These are phyloP conservation scores for Trichoderma gracile DNA, from an alignment of 2,329 filamentous ascomycete genomes.

Conservation along the genomic window DNA sequence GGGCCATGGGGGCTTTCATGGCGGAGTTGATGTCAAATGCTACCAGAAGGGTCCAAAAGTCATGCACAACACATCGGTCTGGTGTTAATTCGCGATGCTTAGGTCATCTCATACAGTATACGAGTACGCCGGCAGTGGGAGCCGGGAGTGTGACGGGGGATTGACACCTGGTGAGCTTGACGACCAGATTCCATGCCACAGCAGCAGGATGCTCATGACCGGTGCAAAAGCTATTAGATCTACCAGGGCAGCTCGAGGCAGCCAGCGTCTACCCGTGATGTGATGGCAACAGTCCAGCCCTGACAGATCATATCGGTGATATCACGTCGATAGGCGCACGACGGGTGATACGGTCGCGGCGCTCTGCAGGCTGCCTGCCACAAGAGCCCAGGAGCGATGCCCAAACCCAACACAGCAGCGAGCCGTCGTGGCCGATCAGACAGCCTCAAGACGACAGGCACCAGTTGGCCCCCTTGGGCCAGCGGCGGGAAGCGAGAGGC, in stretches of 20 bases:
- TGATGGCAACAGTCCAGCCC: conserved; percentile 1
- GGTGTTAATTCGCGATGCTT: not conserved
- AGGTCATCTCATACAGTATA: not conserved
- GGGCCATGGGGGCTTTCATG: not conserved
- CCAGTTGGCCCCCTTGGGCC: not conserved
- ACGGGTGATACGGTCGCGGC: conserved; percentile 13
- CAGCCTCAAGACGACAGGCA: conserved; percentile 2
- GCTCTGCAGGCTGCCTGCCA: conserved; percentile 17
- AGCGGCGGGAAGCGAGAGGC: not conserved
- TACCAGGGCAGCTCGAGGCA: no score
- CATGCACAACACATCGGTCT: not conserved
- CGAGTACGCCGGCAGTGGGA: not conserved
- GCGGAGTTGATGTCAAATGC: not conserved
- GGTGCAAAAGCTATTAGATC: no score
- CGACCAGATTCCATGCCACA: not conserved
- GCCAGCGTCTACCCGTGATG: not conserved
- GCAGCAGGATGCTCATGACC: not conserved
- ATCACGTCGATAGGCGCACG: not conserved
- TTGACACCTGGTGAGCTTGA: not conserved
- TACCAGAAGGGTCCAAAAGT: not conserved
- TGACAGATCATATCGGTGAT: conserved; percentile 2
- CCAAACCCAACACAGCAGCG: conserved; percentile 14
- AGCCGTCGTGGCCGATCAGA: not conserved
- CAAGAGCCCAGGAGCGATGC: conserved; percentile 10
- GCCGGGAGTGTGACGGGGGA: not conserved